These are phyloP conservation scores for Talaromyces sp. DNA, from an alignment of 2,329 filamentous ascomycete species.

Conservation along the genomic window DNA sequence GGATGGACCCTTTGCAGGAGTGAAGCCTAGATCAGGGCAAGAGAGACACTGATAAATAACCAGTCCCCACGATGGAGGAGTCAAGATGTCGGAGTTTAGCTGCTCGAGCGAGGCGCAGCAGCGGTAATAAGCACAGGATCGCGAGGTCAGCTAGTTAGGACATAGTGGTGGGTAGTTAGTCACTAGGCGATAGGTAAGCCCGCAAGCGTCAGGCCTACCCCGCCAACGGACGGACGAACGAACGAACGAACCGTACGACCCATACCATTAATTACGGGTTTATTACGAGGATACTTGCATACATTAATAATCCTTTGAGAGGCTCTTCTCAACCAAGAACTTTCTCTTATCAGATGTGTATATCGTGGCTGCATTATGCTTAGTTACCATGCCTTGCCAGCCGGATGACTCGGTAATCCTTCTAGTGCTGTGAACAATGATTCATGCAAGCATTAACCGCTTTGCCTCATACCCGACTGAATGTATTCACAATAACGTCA, in stretches of 20 bases:
- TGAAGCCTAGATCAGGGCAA: neutral
- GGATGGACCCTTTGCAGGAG: neutral
- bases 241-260: neutral
- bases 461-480: neutral
- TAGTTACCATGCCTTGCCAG: neutral
- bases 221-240: neutral
- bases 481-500: neutral
- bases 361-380: neutral
- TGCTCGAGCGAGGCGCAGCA: constrained; percentile 12
- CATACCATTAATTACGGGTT: neutral
- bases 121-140: constrained; percentile 1
- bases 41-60: neutral
- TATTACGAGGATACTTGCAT: neutral
- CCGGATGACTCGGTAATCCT: neutral
- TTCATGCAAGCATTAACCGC: neutral
- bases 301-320: neutral
- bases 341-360: neutral
- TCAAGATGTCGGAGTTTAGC: neutral
- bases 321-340: neutral
- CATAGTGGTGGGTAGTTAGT: neutral
- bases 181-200: neutral
- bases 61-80: neutral
- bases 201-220: constrained; percentile 8
- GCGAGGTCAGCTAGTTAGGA: neutral
- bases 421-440: neutral